Percentiles rank a stretch among this genome's conserved stretches.
Conservation (phyloP, 345 rosid species). For the Brassica nigra region DNA sequence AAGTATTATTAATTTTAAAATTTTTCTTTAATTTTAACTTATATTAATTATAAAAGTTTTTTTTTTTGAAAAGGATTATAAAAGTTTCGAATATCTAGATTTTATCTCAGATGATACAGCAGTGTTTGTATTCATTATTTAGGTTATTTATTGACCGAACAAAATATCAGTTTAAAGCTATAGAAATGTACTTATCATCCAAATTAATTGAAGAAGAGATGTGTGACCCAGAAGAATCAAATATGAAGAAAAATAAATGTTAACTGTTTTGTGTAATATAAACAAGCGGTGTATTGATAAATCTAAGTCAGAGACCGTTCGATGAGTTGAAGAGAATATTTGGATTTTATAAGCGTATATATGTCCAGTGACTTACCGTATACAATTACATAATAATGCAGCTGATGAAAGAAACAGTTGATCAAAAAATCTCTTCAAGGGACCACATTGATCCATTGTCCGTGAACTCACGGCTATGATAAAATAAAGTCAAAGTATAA, state of each 20-base stretch:
- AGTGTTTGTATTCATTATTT: not conserved
- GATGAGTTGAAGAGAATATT: constrained; percentile 9
- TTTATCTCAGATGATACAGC: not conserved
- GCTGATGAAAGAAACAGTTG: constrained; percentile 29
- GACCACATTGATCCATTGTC: constrained; percentile 35
- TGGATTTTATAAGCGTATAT: constrained; percentile 30
- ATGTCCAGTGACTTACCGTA: constrained; percentile 24
- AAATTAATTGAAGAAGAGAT: constrained; percentile 1
- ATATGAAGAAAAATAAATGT: not conserved
- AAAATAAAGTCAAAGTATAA: constrained; percentile 17
- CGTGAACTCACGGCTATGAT: constrained; percentile 32
- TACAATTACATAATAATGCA: constrained; percentile 24
- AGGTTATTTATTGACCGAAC: not conserved
- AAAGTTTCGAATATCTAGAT: not conserved
- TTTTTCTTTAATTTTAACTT: too few species aligned
- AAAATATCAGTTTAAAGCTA: constrained; percentile 8
- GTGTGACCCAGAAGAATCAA: not conserved
- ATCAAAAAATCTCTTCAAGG: constrained; percentile 17
- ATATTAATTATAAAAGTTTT: too few species aligned
- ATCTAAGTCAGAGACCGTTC: constrained; percentile 11
- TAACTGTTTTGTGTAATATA: constrained; percentile 20
- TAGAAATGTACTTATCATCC: not conserved
- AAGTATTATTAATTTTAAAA: too few species aligned
- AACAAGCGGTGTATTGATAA: constrained; percentile 12
- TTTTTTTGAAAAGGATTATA: too few species aligned